phyloP scores from a whole-genome alignment of 495 filamentous ascomycete genomes.

The Cercophora sp. region DNA sequence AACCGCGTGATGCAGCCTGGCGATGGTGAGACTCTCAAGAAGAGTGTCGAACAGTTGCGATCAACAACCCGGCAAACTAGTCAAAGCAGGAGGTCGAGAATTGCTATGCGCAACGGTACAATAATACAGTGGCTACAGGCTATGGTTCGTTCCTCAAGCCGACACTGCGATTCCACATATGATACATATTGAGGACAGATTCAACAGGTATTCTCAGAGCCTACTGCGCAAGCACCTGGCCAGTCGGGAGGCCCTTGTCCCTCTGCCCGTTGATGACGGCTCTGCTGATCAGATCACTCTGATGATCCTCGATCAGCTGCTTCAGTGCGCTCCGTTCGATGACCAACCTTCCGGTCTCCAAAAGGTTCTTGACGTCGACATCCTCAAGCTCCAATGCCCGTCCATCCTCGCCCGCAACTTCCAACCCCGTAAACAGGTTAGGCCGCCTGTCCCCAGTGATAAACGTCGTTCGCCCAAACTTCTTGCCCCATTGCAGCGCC shows the following conservation, averaged over 20 bases:
- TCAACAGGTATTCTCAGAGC: background rate
- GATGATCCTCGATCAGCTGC: slow-evolving; percentile 68
- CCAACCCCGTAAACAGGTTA: slow-evolving; percentile 56
- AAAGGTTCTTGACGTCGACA: slow-evolving; percentile 89
- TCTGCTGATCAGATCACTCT: slow-evolving; percentile 60
- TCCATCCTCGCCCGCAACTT: slow-evolving; percentile 58
- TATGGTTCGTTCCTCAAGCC: too few species aligned
- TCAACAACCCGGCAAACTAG: too few species aligned
- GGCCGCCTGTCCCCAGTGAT: slow-evolving; percentile 58
- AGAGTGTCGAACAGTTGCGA: too few species aligned
- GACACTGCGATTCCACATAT: too few species aligned
- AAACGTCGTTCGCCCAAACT: slow-evolving; percentile 69
- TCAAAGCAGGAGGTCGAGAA: too few species aligned
- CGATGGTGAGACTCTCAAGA: too few species aligned
- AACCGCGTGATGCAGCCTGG: too few species aligned
- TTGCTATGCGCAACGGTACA: too few species aligned
- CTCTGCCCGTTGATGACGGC: slow-evolving; percentile 31
- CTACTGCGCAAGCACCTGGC: slow-evolving; percentile 15
- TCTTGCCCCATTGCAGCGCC: slow-evolving; percentile 66
- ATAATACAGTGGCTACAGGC: too few species aligned
- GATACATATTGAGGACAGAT: slow-evolving; percentile 12
- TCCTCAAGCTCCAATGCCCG: slow-evolving; percentile 63
- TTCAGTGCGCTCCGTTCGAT: slow-evolving; percentile 81
- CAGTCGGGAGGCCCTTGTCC: slow-evolving; percentile 16
- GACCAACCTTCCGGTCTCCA: slow-evolving; percentile 78